These are phyloP conservation scores for Sarcodon aspratus DNA, from an alignment of 768 basidiomycete species.

Conservation along the genomic window DNA sequence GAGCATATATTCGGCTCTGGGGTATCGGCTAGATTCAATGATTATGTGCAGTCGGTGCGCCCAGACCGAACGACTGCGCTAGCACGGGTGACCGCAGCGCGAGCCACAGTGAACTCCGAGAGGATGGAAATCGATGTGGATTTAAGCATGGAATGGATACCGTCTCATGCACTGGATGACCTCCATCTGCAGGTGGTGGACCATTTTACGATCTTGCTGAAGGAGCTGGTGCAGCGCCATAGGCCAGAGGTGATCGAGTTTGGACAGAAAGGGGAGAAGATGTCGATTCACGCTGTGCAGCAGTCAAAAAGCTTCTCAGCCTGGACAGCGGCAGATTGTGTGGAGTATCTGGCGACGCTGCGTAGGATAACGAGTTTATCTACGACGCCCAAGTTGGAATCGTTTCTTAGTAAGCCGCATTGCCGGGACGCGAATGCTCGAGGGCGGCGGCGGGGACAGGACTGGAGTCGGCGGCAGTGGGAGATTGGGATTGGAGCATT, in stretches of 20 bases:
- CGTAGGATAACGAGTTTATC: not conserved
- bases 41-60: not conserved
- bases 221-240: constrained; percentile 44
- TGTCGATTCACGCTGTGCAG: constrained; percentile 46
- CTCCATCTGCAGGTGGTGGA: constrained; percentile 61
- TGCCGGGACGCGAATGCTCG: constrained; percentile 30
- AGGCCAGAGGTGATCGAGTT: constrained; percentile 32
- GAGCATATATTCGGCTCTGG: constrained; percentile 29
- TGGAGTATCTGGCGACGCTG: constrained; percentile 39
- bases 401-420: constrained; percentile 27
- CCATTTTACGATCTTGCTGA: constrained; percentile 52
- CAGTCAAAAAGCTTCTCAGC: constrained; percentile 26
- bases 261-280: constrained; percentile 19
- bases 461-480: constrained; percentile 69
- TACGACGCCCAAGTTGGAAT: constrained; percentile 6
- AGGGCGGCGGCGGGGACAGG: constrained; percentile 58
- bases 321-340: constrained; percentile 45
- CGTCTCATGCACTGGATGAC: constrained; percentile 49
- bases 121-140: constrained; percentile 57
- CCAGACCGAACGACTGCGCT: not conserved
- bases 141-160: constrained; percentile 18
- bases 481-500: constrained; percentile 36
- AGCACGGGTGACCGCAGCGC: constrained; percentile 4
- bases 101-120: constrained; percentile 12
- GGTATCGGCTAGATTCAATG: constrained; percentile 23